Conservation (phyloP, 208 protist species). For the Leishmania mexicana region DNA sequence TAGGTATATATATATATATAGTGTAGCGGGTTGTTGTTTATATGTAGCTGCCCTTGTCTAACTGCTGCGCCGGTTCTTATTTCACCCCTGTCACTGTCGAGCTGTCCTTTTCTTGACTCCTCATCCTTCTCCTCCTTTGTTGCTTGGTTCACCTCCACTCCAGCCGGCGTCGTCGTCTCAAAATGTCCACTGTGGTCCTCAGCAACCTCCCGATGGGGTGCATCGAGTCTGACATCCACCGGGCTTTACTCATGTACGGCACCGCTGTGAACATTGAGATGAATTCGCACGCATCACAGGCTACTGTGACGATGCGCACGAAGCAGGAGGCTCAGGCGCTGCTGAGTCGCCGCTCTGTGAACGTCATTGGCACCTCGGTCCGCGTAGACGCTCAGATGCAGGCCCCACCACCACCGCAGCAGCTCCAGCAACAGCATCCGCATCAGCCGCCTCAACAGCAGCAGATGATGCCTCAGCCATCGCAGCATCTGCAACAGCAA, state of each 20-base stretch:
- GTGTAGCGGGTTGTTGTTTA: no score
- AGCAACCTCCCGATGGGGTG: slow-evolving; percentile 71
- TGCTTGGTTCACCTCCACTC: neutral
- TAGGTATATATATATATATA: no score
- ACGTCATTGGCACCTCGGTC: slow-evolving; percentile 69
- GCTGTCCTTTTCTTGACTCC: slow-evolving; percentile 5
- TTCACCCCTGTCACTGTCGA: neutral
- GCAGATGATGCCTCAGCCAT: neutral
- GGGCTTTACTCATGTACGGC: slow-evolving; percentile 80
- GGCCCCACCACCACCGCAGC: neutral
- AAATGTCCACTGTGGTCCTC: slow-evolving; percentile 67
- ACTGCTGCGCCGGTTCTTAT: neutral
- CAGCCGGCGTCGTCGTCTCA: neutral
- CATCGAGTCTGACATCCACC: slow-evolving; percentile 74
- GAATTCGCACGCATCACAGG: slow-evolving; percentile 46
- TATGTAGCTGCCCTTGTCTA: neutral
- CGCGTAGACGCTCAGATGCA: slow-evolving; percentile 47
- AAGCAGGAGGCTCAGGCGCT: slow-evolving; percentile 70
- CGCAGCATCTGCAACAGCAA: neutral
- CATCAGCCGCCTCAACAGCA: slow-evolving; percentile 8
- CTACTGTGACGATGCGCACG: slow-evolving; percentile 81
- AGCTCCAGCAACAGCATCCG: neutral
- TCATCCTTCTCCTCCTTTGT: neutral
- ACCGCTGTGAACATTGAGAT: slow-evolving; percentile 60
- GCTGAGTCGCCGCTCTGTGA: slow-evolving; percentile 64